A percentile compares a stretch with the other conserved stretches of the same genome.
Evolutionary conservation across 2,329 filamentous ascomycete species (phyloP).

Genomic region (Aspergillus ochraceoroseus): DNA sequence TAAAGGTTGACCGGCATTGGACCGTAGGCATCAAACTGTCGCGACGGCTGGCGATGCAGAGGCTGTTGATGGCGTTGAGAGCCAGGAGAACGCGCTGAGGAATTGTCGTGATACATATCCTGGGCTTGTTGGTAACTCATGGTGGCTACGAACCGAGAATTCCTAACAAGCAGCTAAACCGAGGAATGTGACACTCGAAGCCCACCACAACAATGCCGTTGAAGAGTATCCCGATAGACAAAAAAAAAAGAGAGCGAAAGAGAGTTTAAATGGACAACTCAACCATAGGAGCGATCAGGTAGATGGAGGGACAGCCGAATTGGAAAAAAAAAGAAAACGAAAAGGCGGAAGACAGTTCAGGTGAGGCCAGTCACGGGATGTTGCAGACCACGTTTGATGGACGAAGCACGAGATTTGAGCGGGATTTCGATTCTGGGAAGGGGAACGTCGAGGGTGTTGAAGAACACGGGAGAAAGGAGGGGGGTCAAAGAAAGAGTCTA

Average conservation of each 20-base stretch:
- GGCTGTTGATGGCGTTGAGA: constrained; percentile 63
- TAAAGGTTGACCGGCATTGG: constrained; percentile 66
- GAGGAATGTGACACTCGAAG: constrained; percentile 33
- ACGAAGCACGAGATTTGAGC: constrained; percentile 5
- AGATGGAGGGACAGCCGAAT: constrained; percentile 4
- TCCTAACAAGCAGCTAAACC: constrained; percentile 24
- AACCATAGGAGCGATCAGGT: constrained; percentile 31
- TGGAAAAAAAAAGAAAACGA: constrained; percentile 1
- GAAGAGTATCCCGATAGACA: constrained; percentile 22
- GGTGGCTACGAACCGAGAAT: constrained; percentile 23
- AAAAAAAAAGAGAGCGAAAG: no score
- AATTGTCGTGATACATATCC: constrained; percentile 64
- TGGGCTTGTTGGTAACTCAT: constrained; percentile 41
- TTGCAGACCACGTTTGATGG: constrained; percentile 4
- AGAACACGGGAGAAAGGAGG: constrained; percentile 6
- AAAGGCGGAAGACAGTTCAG: constrained; percentile 3
- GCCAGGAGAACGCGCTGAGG: constrained; percentile 66
- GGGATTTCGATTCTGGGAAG: constrained; percentile 11
- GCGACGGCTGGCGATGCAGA: constrained; percentile 66
- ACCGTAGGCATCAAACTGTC: constrained; percentile 70
- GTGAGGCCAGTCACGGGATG: constrained; percentile 3
- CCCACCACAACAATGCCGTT: constrained; percentile 27
- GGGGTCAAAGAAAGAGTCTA: constrained; percentile 14
- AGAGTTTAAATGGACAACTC: constrained; percentile 26
- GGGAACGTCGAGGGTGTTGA: constrained; percentile 12